Base-by-base conservation (phyloP, 768 basidiomycete species). In the Macrolepiota dolichaula region DNA sequence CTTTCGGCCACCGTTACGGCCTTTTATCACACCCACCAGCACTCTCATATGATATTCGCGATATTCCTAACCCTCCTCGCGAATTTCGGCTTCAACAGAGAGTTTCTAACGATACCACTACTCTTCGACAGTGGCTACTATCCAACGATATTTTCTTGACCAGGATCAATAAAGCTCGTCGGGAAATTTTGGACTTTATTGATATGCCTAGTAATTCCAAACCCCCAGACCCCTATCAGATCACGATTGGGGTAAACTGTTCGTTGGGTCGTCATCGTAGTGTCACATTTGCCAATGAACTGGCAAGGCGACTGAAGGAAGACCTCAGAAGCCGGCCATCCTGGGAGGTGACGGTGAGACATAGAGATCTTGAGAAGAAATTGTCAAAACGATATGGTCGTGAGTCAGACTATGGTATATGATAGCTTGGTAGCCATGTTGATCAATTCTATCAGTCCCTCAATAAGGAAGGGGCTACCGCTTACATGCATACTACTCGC, bases 51-150 rank as follows among this genome's bases (percentile, higher is more conserved):
- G 51, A 59, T 35, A 25, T 59, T 35, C 51, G 58, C 22, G 27
- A 44, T 17, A 35, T 59, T 22, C 58, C 58, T 2, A 59, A 59
- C 25, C 57, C 58, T 59, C 58, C 58, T 15, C 58, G 38, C 11
- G 51, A 59, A 25, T 29, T 46, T 32, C 51, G 51, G 1, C 37
- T 40, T 32, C 50, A 44, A 36, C 37, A 59, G 25, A 42, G n/a
- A 29, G 11, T 17, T 3, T 25, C 51, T 5, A 44, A 44, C 22
- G 50, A 59, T 35, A 5, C 38, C 4, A 59, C 58, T 4, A n/a
- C 19, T 19, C 17, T 59, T 29, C 51, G 51, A 11, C 51, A 52
- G 32, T 59, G 58, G 58, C 46, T 59, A 51, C 19, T 59, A 35
- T 38, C 38, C 1, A 59, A 59, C 38, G 37, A 40, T n/a, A 19